A percentile compares a stretch with the other conserved stretches of the same genome.
Conservation (phyloP, 441 rosid species). For the Brassica hybrid region DNA sequence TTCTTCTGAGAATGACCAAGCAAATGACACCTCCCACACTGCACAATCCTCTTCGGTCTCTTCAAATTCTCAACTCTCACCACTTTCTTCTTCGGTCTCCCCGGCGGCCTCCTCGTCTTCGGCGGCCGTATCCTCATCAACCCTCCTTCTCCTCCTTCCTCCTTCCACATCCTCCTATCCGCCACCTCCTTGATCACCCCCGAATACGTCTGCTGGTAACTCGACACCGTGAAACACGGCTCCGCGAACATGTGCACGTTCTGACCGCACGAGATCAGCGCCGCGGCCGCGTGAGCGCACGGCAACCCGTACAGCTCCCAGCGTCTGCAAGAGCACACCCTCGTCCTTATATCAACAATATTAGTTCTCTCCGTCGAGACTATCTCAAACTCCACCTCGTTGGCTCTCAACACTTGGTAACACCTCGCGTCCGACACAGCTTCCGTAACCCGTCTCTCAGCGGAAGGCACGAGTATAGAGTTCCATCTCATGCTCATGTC, state of each 20-base stretch:
- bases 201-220: conserved; percentile 78
- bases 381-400: conserved; percentile 94
- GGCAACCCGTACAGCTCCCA: conserved; percentile 96
- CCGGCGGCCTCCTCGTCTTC: conserved; percentile 84
- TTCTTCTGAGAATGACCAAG: conserved; percentile 99
- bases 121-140: conserved; percentile 75
- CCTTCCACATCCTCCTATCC: conserved; percentile 75
- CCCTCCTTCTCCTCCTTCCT: conserved; percentile 68
- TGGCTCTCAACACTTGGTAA: conserved; percentile 94
- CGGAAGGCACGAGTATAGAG: conserved; percentile 84
- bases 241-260: conserved; percentile 80
- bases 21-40: conserved; percentile 94
- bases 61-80: conserved; percentile 84
- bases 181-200: conserved; percentile 69
- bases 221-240: conserved; percentile 74
- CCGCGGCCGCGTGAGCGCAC: conserved; percentile 97
- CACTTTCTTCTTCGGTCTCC: conserved; percentile 89
- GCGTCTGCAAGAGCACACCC: conserved; percentile 85
- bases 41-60: conserved; percentile 89
- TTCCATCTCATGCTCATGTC: conserved; percentile 85
- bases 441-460: conserved; percentile 80
- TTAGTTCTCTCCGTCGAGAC: conserved; percentile 95
- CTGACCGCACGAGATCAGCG: conserved; percentile 88
- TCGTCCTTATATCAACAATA: conserved; percentile 80
- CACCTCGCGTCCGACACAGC: conserved; percentile 86